Base-by-base conservation (phyloP, 1,139 yeast species). In the Saccharomyces hybrid region DNA sequence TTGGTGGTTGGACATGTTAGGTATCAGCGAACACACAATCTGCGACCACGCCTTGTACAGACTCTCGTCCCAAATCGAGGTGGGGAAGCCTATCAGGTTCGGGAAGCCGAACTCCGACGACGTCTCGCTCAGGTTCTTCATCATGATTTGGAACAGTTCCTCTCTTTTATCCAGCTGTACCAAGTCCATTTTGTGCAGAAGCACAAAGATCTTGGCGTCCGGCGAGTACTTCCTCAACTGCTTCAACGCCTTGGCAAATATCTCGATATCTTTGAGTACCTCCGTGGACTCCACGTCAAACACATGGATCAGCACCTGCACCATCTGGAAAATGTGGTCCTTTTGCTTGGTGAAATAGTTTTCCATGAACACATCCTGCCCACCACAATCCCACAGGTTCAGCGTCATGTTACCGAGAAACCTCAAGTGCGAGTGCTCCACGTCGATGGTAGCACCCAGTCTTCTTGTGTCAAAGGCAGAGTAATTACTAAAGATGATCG, bases 341-440 rank as follows among this genome's bases (percentile, higher is more conserved):
- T 91, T 80, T 67, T 91, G 93, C 55, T 87, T 82, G 6, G 95
- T 82, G 65, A 88, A 84, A 69, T 93, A 93, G 71, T 90, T 91
- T 67, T 91, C 97, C 88, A 95, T 91, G 65, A 91, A 95, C 2
- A 88, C 91, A 70, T 93, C 98, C 70, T 93, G 99, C 2, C 96
- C 96, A 62, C 99, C 99, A 73, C 99, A 93, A 70, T 93, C 99
- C 99, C 99, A 91, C 34, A 93, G 75, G 64, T 93, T 93, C 55
- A 93, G 77, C 1, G 97, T 90, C 95, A 93, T 89, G 69, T 93
- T 91, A 3, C 97, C 97, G 57, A 93, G 75, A 67, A 93, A 91
- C 55, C 98, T 76, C 53, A 93, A 75, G 71, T 93, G 97, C 4
- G 98, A 90, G 68, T 93, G 97, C 68, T 95, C 99, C 27, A 93